Conservation (phyloP, 2,329 filamentous ascomycete species). For the Colletotrichum aenigma region DNA sequence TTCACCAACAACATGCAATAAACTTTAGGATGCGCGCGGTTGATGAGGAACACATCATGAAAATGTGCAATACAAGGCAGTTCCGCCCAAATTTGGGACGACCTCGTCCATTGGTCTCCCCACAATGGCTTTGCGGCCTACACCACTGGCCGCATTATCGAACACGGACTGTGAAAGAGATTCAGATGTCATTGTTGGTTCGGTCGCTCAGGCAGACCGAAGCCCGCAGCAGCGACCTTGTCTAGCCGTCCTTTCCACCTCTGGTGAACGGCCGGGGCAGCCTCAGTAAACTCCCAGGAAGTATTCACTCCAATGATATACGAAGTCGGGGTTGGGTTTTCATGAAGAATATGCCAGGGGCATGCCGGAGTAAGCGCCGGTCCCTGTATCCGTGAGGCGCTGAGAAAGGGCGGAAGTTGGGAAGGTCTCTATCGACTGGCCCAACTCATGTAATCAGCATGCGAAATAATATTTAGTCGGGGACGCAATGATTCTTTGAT, state of each 20-base stretch:
- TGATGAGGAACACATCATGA: background rate
- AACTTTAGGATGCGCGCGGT: background rate
- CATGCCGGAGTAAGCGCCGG: background rate
- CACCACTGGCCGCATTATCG: background rate
- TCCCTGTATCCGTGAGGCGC: background rate
- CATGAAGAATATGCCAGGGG: background rate
- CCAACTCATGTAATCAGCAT: background rate
- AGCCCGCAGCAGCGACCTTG: background rate
- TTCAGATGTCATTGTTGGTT: background rate
- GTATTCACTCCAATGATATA: background rate
- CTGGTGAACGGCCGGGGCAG: background rate
- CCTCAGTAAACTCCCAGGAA: background rate
- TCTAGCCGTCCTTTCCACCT: background rate
- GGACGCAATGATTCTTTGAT: background rate
- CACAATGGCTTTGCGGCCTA: background rate
- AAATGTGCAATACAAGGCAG: background rate
- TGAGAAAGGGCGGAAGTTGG: background rate
- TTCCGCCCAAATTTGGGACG: background rate
- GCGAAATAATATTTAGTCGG: background rate
- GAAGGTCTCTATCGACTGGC: background rate
- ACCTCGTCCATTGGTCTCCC: rapidly evolving
- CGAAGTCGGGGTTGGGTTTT: background rate
- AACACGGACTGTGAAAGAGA: background rate
- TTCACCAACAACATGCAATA: background rate
- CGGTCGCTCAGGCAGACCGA: background rate